Base-by-base conservation (phyloP, 495 filamentous ascomycete species). In the Friedmanniomyces endolithicus region DNA sequence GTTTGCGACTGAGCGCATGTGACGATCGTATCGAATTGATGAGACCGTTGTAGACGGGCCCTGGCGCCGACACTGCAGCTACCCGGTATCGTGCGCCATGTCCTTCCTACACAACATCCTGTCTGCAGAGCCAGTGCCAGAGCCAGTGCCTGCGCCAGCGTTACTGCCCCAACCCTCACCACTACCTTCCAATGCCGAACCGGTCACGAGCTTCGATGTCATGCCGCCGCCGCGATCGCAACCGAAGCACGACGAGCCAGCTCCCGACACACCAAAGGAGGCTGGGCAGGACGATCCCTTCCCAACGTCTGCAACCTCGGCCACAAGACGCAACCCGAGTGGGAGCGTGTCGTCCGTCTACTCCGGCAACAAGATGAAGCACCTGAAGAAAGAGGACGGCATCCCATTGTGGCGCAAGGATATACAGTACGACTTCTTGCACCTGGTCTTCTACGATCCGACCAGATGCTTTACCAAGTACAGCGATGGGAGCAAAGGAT, bases 331-430 rank as follows among this genome's bases (percentile, higher is more conserved):
- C 33, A 81, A 84, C 65, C 78, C 80, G 19, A 83, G 82, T 61
- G 79, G 79, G 14, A 80, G 77, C 35, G 80, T 81, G 48, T 81
- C 77, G 6, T 82, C 83, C 8, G 79, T 85, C 47, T 85, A 84
- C 61, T 84, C 86, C 16, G 89, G 89, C n/a, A 86, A 87, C 65
- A 97, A 96, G 71, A 94, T 98, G 34, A 74, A 86, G 52, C 90
- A 97, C 67, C 74, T 98, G 41, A 98, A 98, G 73, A 97, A 97
- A 66, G 89, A 95, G 49, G 92, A 98, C 68, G 92, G 92, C 57
- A 86, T 94, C 43, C 94, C 92, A 12, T 76, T 98, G 8, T 98
- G 92, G 92, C 79, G 92, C 66, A 89, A 87, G 68, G 92, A 98
- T 70, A 98, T 98, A 43, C 92, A 98, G 67, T 90, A 88, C 68